A percentile compares a stretch with the other conserved stretches of the same genome.
Evolutionary conservation across 345 rosid species (phyloP).

Genomic region (Reutealis trisperma): DNA sequence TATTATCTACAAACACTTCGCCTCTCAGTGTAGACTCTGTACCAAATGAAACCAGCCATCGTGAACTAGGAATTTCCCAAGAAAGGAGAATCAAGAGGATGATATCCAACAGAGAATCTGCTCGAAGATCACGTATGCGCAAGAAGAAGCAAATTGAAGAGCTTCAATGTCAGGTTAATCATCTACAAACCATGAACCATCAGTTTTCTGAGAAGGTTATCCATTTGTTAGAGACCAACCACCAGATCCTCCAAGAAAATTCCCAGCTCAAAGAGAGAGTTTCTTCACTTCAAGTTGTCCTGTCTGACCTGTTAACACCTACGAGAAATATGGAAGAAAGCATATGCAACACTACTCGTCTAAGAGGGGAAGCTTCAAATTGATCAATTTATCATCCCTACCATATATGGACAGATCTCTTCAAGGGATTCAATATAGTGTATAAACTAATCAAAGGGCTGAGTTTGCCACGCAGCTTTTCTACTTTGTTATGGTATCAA

Average conservation of each 20-base stretch:
- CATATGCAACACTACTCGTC: slow-evolving; percentile 25
- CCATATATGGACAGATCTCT: not conserved
- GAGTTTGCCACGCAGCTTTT: not conserved
- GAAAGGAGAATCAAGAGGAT: slow-evolving; percentile 69
- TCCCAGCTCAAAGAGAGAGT: slow-evolving; percentile 68
- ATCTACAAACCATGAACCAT: slow-evolving; percentile 51
- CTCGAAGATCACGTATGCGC: slow-evolving; percentile 65
- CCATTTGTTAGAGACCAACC: slow-evolving; percentile 61
- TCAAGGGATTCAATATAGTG: not conserved
- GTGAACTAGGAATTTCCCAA: slow-evolving; percentile 21
- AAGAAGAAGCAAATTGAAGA: slow-evolving; percentile 80
- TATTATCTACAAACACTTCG: slow-evolving; percentile 37
- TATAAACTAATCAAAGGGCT: not conserved
- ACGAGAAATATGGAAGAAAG: slow-evolving; percentile 37
- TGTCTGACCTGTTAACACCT: slow-evolving; percentile 55
- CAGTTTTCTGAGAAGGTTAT: slow-evolving; percentile 72
- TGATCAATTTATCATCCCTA: slow-evolving; percentile 18
- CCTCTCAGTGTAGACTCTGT: slow-evolving; percentile 27
- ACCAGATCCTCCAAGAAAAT: slow-evolving; percentile 69
- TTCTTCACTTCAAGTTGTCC: slow-evolving; percentile 56
- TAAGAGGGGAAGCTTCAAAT: slow-evolving; percentile 43
- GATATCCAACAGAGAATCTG: slow-evolving; percentile 79
- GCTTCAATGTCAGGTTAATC: slow-evolving; percentile 65
- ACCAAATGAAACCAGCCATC: slow-evolving; percentile 29
- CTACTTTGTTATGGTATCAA: not conserved